Percentiles rank a stretch among this genome's conserved stretches.
Conservation (phyloP, 1,284 basidiomycete genomes). For the Apiotrichum brassicae region DNA sequence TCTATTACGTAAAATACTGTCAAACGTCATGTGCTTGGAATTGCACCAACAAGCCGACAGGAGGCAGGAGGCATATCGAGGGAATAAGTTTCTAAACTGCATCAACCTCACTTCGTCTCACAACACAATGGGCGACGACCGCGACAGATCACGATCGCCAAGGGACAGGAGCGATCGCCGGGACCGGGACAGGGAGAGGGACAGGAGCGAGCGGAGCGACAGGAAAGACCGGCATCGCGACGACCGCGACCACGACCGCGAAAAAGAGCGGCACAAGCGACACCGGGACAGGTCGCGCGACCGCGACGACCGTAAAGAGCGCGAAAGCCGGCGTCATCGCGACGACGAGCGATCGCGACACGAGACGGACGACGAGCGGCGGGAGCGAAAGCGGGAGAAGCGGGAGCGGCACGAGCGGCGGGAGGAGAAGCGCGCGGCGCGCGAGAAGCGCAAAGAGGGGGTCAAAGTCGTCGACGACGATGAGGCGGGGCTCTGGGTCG, state of each 20-base stretch:
- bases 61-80: too few species aligned
- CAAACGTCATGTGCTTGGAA: too few species aligned
- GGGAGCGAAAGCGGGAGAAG: constrained; percentile 15
- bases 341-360: constrained; percentile 4
- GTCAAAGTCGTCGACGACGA: constrained; percentile 61
- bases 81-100: too few species aligned
- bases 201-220: neutral
- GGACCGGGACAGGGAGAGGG: neutral
- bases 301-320: neutral
- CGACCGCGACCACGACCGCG: constrained; percentile 3
- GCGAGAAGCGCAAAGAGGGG: constrained; percentile 25
- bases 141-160: neutral
- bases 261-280: constrained; percentile 3
- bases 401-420: constrained; percentile 14
- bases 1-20: too few species aligned
- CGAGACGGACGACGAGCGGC: constrained; percentile 12
- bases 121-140: neutral
- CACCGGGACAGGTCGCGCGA: constrained; percentile 3
- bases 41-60: too few species aligned
- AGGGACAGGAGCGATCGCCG: neutral
- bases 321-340: neutral
- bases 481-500: constrained; percentile 69
- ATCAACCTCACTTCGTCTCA: too few species aligned
- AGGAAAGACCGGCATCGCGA: constrained; percentile 2
- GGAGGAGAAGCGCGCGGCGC: constrained; percentile 43